Evolutionary conservation across 1,139 yeast species (phyloP).

Genomic region (Scheffersomyces titani): DNA sequence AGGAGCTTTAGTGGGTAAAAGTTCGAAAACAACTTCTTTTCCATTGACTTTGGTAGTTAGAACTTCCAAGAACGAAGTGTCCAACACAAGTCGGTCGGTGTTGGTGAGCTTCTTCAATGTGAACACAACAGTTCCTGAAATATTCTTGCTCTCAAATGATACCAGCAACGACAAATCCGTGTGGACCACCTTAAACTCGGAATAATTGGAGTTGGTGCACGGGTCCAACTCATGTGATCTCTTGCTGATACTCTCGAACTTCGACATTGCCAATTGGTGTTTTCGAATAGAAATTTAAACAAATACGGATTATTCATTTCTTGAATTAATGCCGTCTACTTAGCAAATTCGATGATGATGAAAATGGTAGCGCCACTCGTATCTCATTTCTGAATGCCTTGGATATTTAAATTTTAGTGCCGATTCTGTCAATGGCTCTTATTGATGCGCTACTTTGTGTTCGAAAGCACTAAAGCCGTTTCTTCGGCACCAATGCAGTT

Average conservation of each 20-base stretch:
- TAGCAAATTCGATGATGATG: neutral
- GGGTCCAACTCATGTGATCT: slow-evolving; percentile 13
- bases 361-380: neutral
- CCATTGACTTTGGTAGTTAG: slow-evolving; percentile 24
- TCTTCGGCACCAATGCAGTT: neutral
- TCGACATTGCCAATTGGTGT: neutral
- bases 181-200: slow-evolving; percentile 12
- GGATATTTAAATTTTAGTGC: neutral
- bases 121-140: slow-evolving; percentile 32
- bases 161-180: slow-evolving; percentile 30
- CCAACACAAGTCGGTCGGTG: slow-evolving; percentile 23
- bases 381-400: neutral
- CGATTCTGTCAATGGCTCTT: neutral
- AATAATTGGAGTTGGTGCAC: slow-evolving; percentile 19
- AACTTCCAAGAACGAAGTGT: slow-evolving; percentile 32
- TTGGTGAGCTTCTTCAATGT: slow-evolving; percentile 13
- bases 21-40: slow-evolving; percentile 13
- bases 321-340: neutral
- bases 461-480: neutral
- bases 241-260: slow-evolving; percentile 2
- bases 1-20: slow-evolving; percentile 23
- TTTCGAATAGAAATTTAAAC: neutral
- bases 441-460: neutral
- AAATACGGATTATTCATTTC: neutral
- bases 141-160: slow-evolving; percentile 26